A percentile compares a stretch with the other conserved stretches of the same genome.
Evolutionary conservation across 2,329 filamentous ascomycete genomes (phyloP).

Genomic region (Dryadomyces quercivorus): DNA sequence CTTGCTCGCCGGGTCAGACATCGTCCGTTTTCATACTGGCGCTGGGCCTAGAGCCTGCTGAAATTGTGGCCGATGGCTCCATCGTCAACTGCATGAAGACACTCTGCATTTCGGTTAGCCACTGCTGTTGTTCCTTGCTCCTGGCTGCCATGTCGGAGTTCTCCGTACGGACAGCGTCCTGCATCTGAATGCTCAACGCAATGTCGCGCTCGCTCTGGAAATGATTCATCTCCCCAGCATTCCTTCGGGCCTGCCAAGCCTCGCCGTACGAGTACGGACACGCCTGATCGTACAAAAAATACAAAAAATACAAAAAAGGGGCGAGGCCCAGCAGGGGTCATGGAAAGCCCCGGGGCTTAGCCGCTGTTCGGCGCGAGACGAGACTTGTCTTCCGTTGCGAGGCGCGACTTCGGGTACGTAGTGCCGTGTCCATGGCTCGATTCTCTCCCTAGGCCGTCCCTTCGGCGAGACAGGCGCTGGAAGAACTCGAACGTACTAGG

Average conservation of each 20-base stretch:
- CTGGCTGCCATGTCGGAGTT: too few relatives aligned
- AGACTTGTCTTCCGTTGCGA: neutral
- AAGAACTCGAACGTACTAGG: too few relatives aligned
- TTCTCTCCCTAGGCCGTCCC: neutral
- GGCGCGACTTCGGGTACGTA: neutral
- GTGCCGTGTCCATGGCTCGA: neutral
- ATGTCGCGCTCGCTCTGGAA: too few relatives aligned
- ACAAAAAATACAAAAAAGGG: too few relatives aligned
- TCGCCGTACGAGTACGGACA: too few relatives aligned
- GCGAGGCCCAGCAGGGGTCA: too few relatives aligned
- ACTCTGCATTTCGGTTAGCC: neutral
- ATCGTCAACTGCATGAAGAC: neutral
- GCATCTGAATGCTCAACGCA: too few relatives aligned
- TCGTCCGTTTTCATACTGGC: neutral
- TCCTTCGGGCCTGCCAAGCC: neutral
- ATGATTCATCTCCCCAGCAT: neutral
- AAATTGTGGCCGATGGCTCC: too few relatives aligned
- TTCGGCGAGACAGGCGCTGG: too few relatives aligned
- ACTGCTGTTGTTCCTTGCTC: neutral
- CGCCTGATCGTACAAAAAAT: too few relatives aligned
- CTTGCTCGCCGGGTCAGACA: neutral
- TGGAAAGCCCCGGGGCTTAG: neutral
- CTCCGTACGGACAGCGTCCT: too few relatives aligned
- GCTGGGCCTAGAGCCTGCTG: neutral
- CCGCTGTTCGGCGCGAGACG: constrained; percentile 5